These are phyloP conservation scores for Leccinum fibrillosum DNA, from an alignment of 768 basidiomycete genomes.

Conservation along the genomic window DNA sequence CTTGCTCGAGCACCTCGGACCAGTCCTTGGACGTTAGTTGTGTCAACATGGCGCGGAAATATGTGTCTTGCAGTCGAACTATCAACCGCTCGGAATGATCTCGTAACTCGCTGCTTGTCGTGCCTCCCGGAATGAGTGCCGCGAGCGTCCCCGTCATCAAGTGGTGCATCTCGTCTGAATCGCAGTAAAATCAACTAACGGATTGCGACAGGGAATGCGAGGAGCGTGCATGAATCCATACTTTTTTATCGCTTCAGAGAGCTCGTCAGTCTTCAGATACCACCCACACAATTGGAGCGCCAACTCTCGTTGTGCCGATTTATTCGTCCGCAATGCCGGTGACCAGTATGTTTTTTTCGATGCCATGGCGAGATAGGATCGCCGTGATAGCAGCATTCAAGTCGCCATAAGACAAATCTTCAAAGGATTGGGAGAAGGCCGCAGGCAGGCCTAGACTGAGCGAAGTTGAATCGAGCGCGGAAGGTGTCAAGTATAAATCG, in stretches of 20 bases:
- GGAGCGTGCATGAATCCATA: constrained; percentile 23
- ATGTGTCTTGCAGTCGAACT: constrained; percentile 74
- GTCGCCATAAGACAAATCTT: constrained; percentile 46
- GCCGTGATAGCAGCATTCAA: constrained; percentile 52
- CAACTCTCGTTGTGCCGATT: constrained; percentile 59
- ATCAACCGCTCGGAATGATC: constrained; percentile 72
- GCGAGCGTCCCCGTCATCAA: constrained; percentile 83
- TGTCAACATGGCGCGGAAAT: constrained; percentile 74
- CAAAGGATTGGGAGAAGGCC: constrained; percentile 33
- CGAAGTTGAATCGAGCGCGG: constrained; percentile 15
- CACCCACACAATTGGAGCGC: constrained; percentile 74
- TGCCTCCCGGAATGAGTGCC: constrained; percentile 52
- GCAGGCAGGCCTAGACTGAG: constrained; percentile 12
- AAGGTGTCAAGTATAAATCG: constrained; percentile 10
- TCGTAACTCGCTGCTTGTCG: constrained; percentile 47
- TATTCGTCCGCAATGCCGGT: constrained; percentile 52
- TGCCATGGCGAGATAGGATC: constrained; percentile 35
- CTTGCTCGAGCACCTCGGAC: constrained; percentile 78
- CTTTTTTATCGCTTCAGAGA: constrained; percentile 53
- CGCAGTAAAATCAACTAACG: constrained; percentile 3
- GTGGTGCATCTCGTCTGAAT: constrained; percentile 69
- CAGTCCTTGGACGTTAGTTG: constrained; percentile 72
- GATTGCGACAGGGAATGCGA: background rate
- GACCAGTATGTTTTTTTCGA: constrained; percentile 50
- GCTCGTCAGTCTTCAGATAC: constrained; percentile 67